phyloP scores from a whole-genome alignment of 768 basidiomycete genomes.

The Trametes cinnabarina region DNA sequence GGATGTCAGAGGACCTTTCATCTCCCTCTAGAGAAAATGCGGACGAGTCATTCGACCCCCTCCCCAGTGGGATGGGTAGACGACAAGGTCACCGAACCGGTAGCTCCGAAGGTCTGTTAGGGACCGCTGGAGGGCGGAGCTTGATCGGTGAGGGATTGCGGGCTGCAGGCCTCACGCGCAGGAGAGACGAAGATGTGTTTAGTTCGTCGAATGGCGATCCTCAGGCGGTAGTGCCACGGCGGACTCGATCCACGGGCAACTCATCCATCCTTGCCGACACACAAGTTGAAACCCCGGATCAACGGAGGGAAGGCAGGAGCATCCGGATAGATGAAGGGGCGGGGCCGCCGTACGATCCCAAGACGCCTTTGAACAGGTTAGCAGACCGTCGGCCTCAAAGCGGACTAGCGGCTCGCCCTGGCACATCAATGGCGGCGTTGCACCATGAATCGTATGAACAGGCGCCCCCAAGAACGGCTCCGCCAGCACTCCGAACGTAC shows the following conservation, averaged over 20 bases:
- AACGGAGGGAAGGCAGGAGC: conserved; percentile 2
- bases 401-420: conserved; percentile 19
- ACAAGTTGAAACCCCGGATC: conserved; percentile 9
- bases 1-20: conserved; percentile 51
- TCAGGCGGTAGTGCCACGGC: conserved; percentile 11
- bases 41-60: conserved; percentile 25
- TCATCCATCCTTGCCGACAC: conserved; percentile 18
- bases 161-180: conserved; percentile 63
- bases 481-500: conserved; percentile 40
- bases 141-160: conserved; percentile 66
- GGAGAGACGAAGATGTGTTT: conserved; percentile 39
- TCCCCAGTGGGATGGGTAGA: conserved; percentile 35
- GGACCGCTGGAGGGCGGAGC: conserved; percentile 46
- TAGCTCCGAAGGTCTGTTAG: conserved; percentile 63
- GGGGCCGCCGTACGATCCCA: conserved; percentile 9
- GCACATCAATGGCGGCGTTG: conserved; percentile 37
- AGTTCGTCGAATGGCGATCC: conserved; percentile 9
- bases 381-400: conserved; percentile 9
- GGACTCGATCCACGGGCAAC: conserved; percentile 27
- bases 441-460: conserved; percentile 26
- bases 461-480: conserved; percentile 37
- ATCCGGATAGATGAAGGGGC: conserved; percentile 18
- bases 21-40: conserved; percentile 21
- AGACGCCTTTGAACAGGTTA: conserved; percentile 16
- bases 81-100: conserved; percentile 60